A percentile compares a stretch with the other conserved stretches of the same genome.
Evolutionary conservation across 768 basidiomycete species (phyloP).

Genomic region (Trametopsis cervina): DNA sequence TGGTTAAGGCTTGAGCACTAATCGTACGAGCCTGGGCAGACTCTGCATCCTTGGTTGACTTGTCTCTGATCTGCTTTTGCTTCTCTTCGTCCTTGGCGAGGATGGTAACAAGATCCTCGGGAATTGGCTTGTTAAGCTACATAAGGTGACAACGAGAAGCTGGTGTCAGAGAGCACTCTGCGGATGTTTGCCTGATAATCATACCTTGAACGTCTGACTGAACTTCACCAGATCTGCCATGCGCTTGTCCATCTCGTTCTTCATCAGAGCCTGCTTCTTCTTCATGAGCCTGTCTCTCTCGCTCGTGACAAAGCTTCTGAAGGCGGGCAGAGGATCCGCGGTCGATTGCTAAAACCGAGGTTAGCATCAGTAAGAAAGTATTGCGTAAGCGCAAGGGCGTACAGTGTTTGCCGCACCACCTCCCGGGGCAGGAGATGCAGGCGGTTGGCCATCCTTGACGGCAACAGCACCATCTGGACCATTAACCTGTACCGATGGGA

Average conservation of each 20-base stretch:
- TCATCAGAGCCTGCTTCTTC: slow-evolving; percentile 83
- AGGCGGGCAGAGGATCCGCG: slow-evolving; percentile 73
- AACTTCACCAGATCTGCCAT: slow-evolving; percentile 92
- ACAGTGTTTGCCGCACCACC: slow-evolving; percentile 41
- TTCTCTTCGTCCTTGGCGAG: slow-evolving; percentile 92
- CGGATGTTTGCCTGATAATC: too few relatives aligned
- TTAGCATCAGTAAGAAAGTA: slow-evolving; percentile 2
- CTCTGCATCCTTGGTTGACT: slow-evolving; percentile 59
- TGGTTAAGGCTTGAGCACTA: slow-evolving; percentile 31
- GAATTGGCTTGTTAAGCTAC: slow-evolving; percentile 91
- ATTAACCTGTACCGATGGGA: slow-evolving; percentile 73
- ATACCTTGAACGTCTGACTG: slow-evolving; percentile 89
- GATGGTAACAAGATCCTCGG: slow-evolving; percentile 88
- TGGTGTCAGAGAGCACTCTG: background rate
- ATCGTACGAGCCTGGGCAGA: slow-evolving; percentile 66
- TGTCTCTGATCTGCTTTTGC: slow-evolving; percentile 77
- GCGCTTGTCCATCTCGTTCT: slow-evolving; percentile 92
- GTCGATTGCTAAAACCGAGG: slow-evolving; percentile 39
- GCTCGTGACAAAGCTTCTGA: slow-evolving; percentile 87
- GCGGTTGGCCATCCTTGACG: slow-evolving; percentile 43
- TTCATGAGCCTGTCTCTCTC: slow-evolving; percentile 88
- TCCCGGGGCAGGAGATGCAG: slow-evolving; percentile 55
- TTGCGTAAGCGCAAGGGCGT: slow-evolving; percentile 7
- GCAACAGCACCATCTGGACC: slow-evolving; percentile 69
- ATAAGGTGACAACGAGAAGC: background rate